Percentiles rank a stretch among this genome's conserved stretches.
phyloP scores from a whole-genome alignment of 352 stramenopile species.

The Pythium periplocum region DNA sequence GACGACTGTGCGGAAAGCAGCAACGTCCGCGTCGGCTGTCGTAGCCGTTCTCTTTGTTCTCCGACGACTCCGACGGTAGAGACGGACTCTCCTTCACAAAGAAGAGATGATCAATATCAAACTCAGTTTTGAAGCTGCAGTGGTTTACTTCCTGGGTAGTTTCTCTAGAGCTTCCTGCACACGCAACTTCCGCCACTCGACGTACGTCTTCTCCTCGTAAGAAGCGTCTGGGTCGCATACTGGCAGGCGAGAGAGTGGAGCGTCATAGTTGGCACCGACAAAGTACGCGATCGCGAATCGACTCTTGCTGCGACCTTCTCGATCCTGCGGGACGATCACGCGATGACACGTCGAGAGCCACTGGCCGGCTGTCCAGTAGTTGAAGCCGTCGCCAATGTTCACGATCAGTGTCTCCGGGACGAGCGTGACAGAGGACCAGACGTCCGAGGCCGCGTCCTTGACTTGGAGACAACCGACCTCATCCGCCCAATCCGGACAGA shows the following conservation, averaged over 20 bases:
- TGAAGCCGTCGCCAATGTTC: conserved; percentile 19
- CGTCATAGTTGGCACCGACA: conserved; percentile 17
- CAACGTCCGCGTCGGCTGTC: conserved; percentile 35
- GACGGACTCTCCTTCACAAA: conserved; percentile 1
- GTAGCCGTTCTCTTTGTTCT: conserved; percentile 30
- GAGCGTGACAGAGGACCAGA: conserved; percentile 8
- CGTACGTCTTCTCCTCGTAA: conserved; percentile 11
- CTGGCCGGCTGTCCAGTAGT: conserved; percentile 15
- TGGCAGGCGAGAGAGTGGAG: conserved; percentile 6
- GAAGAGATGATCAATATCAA: too few relatives aligned
- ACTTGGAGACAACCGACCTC: conserved; percentile 10
- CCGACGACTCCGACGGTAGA: conserved; percentile 3
- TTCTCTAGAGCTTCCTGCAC: conserved; percentile 7
- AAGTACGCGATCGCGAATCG: conserved; percentile 19
- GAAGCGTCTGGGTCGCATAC: not conserved
- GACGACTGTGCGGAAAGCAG: conserved; percentile 22
- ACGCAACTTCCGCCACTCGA: conserved; percentile 16
- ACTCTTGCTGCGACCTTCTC: conserved; percentile 2
- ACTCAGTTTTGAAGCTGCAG: too few relatives aligned
- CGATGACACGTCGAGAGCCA: conserved; percentile 18
- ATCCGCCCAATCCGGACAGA: conserved; percentile 17
- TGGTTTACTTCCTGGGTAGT: too few relatives aligned
- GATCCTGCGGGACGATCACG: conserved; percentile 8
- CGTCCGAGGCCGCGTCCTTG: conserved; percentile 1
- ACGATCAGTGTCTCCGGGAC: conserved; percentile 14